Evolutionary conservation across 2,329 filamentous ascomycete species (phyloP).

Genomic region (Aspergillus texensis): DNA sequence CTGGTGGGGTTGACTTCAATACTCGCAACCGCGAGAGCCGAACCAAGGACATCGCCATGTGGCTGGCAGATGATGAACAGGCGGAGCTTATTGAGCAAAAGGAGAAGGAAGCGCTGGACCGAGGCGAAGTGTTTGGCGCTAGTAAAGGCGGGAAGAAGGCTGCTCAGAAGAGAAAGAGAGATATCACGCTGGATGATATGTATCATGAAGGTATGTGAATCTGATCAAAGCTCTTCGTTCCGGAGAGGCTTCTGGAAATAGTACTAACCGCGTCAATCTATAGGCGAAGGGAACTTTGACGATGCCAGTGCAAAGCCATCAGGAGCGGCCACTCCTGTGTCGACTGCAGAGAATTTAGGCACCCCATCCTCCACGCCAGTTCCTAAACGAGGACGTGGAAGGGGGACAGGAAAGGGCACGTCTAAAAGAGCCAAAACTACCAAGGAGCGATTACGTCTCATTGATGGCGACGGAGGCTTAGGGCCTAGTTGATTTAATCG

Average conservation of each 20-base stretch:
- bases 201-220: constrained; percentile 89
- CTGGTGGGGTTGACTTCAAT: constrained; percentile 92
- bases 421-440: constrained; percentile 64
- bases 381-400: constrained; percentile 62
- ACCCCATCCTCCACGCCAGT: constrained; percentile 36
- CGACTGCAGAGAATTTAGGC: constrained; percentile 52
- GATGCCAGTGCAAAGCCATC: constrained; percentile 79
- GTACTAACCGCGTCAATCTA: constrained; percentile 5
- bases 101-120: constrained; percentile 78
- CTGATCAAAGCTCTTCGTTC: background rate
- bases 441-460: constrained; percentile 52
- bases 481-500: constrained; percentile 16
- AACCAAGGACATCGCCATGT: constrained; percentile 98
- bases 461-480: constrained; percentile 48
- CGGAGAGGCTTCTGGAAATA: background rate
- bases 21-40: constrained; percentile 87
- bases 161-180: constrained; percentile 60
- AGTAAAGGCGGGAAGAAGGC: constrained; percentile 65
- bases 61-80: constrained; percentile 96
- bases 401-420: constrained; percentile 57
- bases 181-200: constrained; percentile 84
- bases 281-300: constrained; percentile 96
- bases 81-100: constrained; percentile 91
- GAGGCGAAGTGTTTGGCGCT: constrained; percentile 64
- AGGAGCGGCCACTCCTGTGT: constrained; percentile 80